Evolutionary conservation across 371 early-diverging fungal species (phyloP), one percentile per base, ranked within the genome.

Genomic region (Caulochytrium protostelioides): DNA sequence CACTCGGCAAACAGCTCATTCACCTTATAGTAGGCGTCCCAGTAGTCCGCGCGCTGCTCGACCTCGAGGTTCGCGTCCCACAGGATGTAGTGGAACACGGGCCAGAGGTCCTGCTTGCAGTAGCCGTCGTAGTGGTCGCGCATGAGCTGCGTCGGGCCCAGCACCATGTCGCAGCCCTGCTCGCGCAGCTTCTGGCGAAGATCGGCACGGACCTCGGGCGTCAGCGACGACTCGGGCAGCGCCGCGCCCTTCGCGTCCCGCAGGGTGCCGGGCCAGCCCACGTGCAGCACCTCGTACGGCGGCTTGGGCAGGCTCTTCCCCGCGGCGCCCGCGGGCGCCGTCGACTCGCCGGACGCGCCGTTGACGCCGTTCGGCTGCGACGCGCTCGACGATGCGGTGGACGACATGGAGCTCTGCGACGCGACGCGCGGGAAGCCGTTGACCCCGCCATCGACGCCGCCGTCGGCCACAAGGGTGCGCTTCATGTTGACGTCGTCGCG

Each of bases 1-100:
- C 63, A 60, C n/a, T 84, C 67, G 7, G 83, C 77, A 58, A 92
- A 94, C 32, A 52, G 50, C 41, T 70, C 59, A 65, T 92, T 94
- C 16, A 86, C 87, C 31, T 69, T 50, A 19, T 64, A 63, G 54
- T 94, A 91, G 12, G 75, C 81, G 18, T 70, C 68, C 77, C 87
- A 98, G 37, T 79, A 70, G 22, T 56, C 55, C 25, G 57, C 47
- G 36, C 81, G 80, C 23, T 48, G 39, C 3, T 22, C 26, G 10
- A 49, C 31, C n/a, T 39, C 60, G 43, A 36, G 75, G 54, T 38
- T 65, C 56, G 49, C 37, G 30, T 92, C 81, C 72, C 90, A 90
- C 35, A 83, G 60, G 35, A 95, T 73, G 47, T 92, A 92, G 58
- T 98, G 97, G 34, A 98, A 76, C 35, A 97, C 56, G 1, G 99